Conservation (phyloP, 257 asterid genomes). For the Capsicum baccatum region DNA sequence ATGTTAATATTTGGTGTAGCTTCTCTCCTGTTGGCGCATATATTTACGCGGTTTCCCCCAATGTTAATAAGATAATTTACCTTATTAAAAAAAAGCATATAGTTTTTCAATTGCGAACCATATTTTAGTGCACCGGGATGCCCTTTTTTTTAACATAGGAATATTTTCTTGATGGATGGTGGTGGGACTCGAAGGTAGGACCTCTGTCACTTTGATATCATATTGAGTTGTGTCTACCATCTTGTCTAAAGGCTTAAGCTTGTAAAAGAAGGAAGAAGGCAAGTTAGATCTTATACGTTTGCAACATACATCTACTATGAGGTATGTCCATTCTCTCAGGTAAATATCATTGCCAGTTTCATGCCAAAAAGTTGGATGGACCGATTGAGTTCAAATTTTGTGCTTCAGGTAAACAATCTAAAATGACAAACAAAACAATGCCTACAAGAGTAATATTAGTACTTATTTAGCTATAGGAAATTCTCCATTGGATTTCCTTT, state of each 20-base stretch:
- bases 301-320: constrained; percentile 11
- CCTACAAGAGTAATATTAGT: neutral
- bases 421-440: neutral
- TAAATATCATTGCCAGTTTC: neutral
- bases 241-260: neutral
- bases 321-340: neutral
- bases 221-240: neutral
- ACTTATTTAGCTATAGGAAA: neutral
- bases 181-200: constrained; percentile 9
- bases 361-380: neutral
- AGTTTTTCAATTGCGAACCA: neutral
- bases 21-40: too few species aligned
- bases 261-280: neutral
- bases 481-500: constrained; percentile 12
- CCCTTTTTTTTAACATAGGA: neutral
- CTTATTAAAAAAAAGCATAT: too few species aligned
- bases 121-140: too few species aligned
- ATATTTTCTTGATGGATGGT: constrained; percentile 4
- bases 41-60: too few species aligned
- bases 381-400: constrained; percentile 9
- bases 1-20: too few species aligned
- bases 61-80: too few species aligned
- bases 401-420: neutral
- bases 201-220: constrained; percentile 4
- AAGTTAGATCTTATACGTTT: neutral